Percentiles rank a stretch among this genome's conserved stretches.
Conservation (phyloP, 1,139 yeast genomes). For the Hanseniaspora uvarum region DNA sequence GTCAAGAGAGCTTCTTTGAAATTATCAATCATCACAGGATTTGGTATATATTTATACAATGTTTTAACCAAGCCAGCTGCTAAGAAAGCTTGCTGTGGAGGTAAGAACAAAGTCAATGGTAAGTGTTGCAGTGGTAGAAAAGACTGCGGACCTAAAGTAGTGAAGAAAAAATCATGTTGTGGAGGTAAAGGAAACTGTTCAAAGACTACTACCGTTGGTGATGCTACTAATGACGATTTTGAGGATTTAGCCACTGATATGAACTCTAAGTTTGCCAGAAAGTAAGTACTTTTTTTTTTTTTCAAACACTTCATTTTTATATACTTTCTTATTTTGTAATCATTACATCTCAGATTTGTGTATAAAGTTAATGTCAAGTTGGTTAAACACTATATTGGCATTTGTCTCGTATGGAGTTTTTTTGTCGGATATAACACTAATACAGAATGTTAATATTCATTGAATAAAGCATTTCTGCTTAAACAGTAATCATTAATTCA, state of each 20-base stretch:
- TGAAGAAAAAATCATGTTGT: constrained; percentile 21
- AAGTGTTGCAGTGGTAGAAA: constrained; percentile 15
- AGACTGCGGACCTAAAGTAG: constrained; percentile 10
- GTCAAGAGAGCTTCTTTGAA: constrained; percentile 6
- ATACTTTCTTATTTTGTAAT: too few species aligned
- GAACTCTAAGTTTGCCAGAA: constrained; percentile 11
- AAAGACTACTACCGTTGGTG: neutral
- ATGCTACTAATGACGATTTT: neutral
- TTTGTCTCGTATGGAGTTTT: neutral
- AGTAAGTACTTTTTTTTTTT: neutral
- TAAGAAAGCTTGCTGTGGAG: constrained; percentile 2
- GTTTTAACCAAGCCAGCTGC: neutral
- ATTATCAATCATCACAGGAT: constrained; percentile 7
- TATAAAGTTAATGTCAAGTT: too few species aligned
- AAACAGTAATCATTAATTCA: too few species aligned
- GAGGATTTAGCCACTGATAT: constrained; percentile 14
- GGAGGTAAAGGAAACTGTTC: constrained; percentile 24
- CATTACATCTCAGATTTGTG: neutral
- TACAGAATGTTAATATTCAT: too few species aligned
- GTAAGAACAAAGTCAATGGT: neutral
- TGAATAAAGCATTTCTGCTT: too few species aligned
- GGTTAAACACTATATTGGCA: neutral
- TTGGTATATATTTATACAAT: constrained; percentile 3
- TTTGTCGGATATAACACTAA: neutral
- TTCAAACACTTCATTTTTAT: too few species aligned